Base-by-base conservation (phyloP, 352 stramenopile species). In the Phytophthora europaea region DNA sequence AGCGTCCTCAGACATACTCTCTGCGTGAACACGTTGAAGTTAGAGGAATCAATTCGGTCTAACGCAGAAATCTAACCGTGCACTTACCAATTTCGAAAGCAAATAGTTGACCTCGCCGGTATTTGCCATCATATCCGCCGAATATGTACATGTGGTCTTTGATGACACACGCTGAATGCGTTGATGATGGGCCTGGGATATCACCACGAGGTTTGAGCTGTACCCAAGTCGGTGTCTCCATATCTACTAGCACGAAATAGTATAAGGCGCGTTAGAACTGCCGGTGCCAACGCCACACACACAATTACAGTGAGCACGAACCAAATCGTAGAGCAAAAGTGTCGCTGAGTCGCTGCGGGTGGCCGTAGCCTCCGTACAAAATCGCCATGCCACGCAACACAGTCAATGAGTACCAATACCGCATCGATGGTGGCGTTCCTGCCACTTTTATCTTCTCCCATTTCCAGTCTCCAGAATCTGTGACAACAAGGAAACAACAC, bases 121-220 rank as follows among this genome's bases (percentile, higher is more conserved):
- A 80, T 71, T 88, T 89, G 51, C 83, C 83, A 47, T 90, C 80
- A 54, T 90, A 90, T n/a, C 83, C 83, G 23, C 79, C 83, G 61
- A 87, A 90, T 48, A 89, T 82, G 61, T 84, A 87, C 83, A 90
- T 90, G n/a, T 67, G 75, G 50, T 76, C 65, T 48, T 70, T 70
- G 47, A 87, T 52, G 10, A 89, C 78, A 38, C 80, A 89, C 23
- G 85, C 81, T 2, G 83, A 89, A 36, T 90, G 83, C 33, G 83
- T 90, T 3, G 83, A 89, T 10, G 71, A 78, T 16, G 64, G 71
- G 13, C 83, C 83, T n/a, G 83, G 81, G 20, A 76, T 63, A 57
- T 89, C 79, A 2, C 83, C 83, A 31, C 61, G 67, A 36, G 81
- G 77, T 18, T 79, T 65, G 23, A 90, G 73, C 36, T 85, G 65